These are phyloP conservation scores for Solanum chiquidenum DNA, from an alignment of 257 asterid genomes.

Conservation along the genomic window DNA sequence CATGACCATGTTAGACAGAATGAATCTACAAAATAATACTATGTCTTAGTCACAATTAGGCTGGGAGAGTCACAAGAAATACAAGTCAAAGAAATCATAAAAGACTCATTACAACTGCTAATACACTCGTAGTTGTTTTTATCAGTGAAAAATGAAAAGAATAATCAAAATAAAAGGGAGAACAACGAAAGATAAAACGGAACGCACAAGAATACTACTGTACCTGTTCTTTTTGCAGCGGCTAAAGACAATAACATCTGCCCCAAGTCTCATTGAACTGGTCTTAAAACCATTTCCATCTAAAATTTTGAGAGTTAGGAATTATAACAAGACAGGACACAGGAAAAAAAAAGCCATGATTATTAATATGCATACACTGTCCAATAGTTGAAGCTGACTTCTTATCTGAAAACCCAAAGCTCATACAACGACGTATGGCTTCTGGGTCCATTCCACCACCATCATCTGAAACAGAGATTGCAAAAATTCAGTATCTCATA, in stretches of 20 bases:
- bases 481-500: constrained; percentile 5
- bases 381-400: constrained; percentile 66
- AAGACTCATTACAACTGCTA: not conserved
- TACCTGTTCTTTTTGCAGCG: constrained; percentile 49
- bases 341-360: not conserved
- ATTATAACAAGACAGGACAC: not conserved
- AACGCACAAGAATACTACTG: not conserved
- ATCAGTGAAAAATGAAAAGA: not conserved
- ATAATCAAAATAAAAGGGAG: not conserved
- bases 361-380: constrained; percentile 40
- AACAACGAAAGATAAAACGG: not conserved
- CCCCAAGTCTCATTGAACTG: constrained; percentile 97
- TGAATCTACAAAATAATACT: not conserved
- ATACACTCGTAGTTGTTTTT: not conserved
- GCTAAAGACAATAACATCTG: constrained; percentile 86
- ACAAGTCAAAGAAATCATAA: not conserved
- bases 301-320: constrained; percentile 32
- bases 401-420: constrained; percentile 93
- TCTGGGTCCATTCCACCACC: constrained; percentile 96
- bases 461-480: constrained; percentile 45
- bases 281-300: constrained; percentile 99
- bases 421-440: constrained; percentile 77
- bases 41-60: not conserved
- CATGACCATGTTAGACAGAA: not conserved
- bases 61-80: not conserved